phyloP scores from a whole-genome alignment of 257 asterid species.

The Catharanthus roseus region DNA sequence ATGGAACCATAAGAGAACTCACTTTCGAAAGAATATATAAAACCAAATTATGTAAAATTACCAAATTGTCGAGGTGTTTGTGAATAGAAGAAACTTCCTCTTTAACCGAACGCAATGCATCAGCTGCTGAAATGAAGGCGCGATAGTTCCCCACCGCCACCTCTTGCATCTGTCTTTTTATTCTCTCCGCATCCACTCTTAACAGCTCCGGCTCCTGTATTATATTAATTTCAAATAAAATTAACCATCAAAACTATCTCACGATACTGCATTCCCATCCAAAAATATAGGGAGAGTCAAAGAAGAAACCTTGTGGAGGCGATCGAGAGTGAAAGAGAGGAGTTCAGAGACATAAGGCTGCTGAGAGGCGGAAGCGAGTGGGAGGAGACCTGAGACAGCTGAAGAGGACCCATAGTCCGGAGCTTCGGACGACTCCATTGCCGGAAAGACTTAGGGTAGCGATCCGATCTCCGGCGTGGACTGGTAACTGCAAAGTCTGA shows the following conservation, averaged over 20 bases:
- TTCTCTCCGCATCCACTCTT: conserved; percentile 94
- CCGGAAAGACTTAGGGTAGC: not conserved
- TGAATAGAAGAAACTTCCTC: conserved; percentile 84
- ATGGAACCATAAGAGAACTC: not conserved
- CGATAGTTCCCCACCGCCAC: conserved; percentile 95
- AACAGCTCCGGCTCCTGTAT: conserved; percentile 84
- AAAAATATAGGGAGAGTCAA: no score
- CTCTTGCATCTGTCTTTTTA: conserved; percentile 98
- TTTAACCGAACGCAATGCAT: conserved; percentile 77
- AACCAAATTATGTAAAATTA: conserved; percentile 22
- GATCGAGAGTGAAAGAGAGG: conserved; percentile 94
- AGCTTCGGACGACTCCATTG: conserved; percentile 57
- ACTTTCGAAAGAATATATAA: not conserved
- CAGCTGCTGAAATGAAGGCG: conserved; percentile 84
- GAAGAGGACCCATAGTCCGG: conserved; percentile 38
- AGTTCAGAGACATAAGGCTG: conserved; percentile 92
- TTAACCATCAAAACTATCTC: not conserved
- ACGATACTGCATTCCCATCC: no score
- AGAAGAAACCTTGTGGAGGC: conserved; percentile 83
- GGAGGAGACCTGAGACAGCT: conserved; percentile 52
- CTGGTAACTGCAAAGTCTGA: not conserved
- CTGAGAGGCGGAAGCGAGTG: conserved; percentile 85
- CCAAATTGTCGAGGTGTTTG: conserved; percentile 84
- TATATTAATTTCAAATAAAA: conserved; percentile 12
- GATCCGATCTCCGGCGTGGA: conserved; percentile 1